Conservation (phyloP, 1,139 yeast genomes). For the Geotrichum citri-aurantii region DNA sequence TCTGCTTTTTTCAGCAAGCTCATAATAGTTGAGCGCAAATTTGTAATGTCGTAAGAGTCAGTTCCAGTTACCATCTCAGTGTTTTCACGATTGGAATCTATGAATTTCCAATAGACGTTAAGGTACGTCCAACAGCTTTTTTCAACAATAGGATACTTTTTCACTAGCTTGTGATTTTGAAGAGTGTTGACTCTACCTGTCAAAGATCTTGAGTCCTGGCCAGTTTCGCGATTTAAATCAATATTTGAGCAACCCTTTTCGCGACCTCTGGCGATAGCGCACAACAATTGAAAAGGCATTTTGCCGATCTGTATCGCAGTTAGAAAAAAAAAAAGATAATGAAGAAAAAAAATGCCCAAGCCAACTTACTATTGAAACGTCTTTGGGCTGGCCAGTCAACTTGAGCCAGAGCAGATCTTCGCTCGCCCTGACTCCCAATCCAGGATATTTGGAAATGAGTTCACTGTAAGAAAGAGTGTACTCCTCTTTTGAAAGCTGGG, state of each 20-base stretch:
- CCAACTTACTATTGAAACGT: constrained; percentile 9
- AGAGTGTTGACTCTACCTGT: constrained; percentile 34
- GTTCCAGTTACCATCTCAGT: constrained; percentile 5
- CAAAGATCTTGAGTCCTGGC: constrained; percentile 40
- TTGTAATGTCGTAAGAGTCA: constrained; percentile 34
- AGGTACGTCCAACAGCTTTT: constrained; percentile 33
- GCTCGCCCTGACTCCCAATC: constrained; percentile 31
- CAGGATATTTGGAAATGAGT: constrained; percentile 21
- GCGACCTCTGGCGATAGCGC: constrained; percentile 36
- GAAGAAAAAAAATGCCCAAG: not conserved
- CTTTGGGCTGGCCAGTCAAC: constrained; percentile 34
- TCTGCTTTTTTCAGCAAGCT: constrained; percentile 58
- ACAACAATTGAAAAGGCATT: constrained; percentile 35
- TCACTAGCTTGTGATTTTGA: constrained; percentile 33
- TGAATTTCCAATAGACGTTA: constrained; percentile 31
- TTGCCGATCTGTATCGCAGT: constrained; percentile 29
- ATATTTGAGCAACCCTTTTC: constrained; percentile 35
- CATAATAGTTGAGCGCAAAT: constrained; percentile 43
- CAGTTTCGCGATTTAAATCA: constrained; percentile 35
- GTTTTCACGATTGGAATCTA: constrained; percentile 20
- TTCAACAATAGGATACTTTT: constrained; percentile 33
- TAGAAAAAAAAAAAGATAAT: not conserved
- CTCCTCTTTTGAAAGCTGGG: constrained; percentile 17
- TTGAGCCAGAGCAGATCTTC: constrained; percentile 36
- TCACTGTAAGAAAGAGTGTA: constrained; percentile 17